Evolutionary conservation across 2,329 filamentous ascomycete genomes (phyloP), one percentile per base, ranked within the genome.

Genomic region (Paraphaeosphaeria sporulosa): DNA sequence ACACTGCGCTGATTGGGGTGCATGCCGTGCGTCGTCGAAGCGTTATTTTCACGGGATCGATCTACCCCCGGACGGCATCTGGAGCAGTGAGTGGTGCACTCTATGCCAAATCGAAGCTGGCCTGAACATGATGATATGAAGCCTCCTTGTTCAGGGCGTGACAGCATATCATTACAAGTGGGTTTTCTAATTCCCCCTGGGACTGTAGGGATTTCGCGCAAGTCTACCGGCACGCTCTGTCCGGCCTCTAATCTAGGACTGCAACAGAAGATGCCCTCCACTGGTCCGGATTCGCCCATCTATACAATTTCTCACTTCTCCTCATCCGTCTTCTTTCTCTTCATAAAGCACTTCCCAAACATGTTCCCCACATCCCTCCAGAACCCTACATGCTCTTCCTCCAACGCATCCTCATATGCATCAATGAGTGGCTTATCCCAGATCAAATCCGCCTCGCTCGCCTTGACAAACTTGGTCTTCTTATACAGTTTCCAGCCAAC

Each of bases 401-500:
- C 62, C 38, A 61, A 65, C 2, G 64, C 56, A 34, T 60, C 64
- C 55, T 73, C 70, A 49, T 74, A 72, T 8, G 74, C 79, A 68
- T 83, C 80, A 51, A 82, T 66, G 21, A 76, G 73, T 6, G 76
- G 75, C 71, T 81, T 81, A 15, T 80, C 80, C 57, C 76, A 79
- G 58, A 76, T 76, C 42, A 83, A 71, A 66, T 83, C 81, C 15
- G 73, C 75, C 57, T 81, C 76, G 1, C 53, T 63, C 19, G 74
- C 55, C 57, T 72, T 75, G 63, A 81, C 68, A 25, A 77, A 74
- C 42, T 84, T 85, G 0, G 89, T 90, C 67, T 85, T 83, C 69
- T 89, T 89, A 69, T 83, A 76, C 38, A 88, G 74, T 71, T 92
- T 91, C 81, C 32, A 86, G 57, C 69, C 85, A 90, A n/a, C 83